Conservation (phyloP, 2,329 filamentous ascomycete genomes). For the Corinectria fuckeliana region DNA sequence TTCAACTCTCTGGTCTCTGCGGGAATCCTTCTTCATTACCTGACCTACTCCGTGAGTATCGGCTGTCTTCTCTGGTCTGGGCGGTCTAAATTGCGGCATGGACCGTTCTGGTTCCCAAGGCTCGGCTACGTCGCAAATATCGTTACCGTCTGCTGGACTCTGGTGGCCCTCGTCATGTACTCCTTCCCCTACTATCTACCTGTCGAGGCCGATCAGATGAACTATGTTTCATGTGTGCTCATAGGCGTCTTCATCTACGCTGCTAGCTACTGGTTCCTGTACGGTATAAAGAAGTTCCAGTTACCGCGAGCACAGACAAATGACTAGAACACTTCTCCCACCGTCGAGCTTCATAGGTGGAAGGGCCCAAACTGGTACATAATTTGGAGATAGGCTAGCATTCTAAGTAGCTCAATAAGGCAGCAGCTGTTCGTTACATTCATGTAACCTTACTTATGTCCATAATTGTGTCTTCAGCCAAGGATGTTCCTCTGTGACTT, state of each 20-base stretch:
- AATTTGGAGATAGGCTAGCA: too few species aligned
- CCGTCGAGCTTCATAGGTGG: background rate
- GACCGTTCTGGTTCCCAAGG: slow-evolving; percentile 5
- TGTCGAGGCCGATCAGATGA: slow-evolving; percentile 1
- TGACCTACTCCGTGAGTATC: background rate
- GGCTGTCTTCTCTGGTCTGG: background rate
- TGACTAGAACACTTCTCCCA: background rate
- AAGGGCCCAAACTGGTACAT: too few species aligned
- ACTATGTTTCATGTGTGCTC: slow-evolving; percentile 7
- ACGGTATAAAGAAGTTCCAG: background rate
- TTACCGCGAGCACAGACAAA: background rate
- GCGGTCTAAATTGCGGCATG: background rate
- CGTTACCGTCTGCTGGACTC: background rate
- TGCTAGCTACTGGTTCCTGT: background rate
- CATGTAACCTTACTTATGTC: too few species aligned
- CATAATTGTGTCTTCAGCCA: too few species aligned
- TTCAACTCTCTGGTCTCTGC: slow-evolving; percentile 5
- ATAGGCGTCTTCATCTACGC: background rate
- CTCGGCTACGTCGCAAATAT: slow-evolving; percentile 1
- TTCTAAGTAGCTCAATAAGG: too few species aligned
- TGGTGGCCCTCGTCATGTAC: background rate
- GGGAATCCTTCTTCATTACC: background rate
- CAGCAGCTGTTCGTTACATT: too few species aligned
- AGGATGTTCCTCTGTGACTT: too few species aligned
- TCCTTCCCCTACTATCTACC: slow-evolving; percentile 1